Evolutionary conservation across 176 grass and related monocot genomes (phyloP), one percentile per base, ranked within the genome.

Genomic region (Musa acuminata): DNA sequence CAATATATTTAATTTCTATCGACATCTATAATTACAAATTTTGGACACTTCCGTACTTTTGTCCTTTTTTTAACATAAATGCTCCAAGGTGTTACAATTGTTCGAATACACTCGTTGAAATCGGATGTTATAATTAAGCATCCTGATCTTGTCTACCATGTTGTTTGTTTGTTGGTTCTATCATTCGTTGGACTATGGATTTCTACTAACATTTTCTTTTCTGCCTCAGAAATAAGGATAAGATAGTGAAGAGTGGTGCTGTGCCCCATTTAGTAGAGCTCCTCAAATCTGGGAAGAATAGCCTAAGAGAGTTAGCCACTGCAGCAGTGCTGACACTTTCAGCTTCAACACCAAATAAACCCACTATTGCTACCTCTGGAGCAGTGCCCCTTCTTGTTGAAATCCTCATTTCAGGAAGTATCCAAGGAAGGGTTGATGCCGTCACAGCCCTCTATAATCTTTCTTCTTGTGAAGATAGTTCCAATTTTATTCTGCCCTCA

Each of bases 361-460:
- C 55, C 51, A 51, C 78, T 2, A 52, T 80, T 26, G 49, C 49
- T 29, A 52, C 69, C 21, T 80, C 69, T 63, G 78, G 78, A 26
- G 78, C 78, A 64, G 69, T 80, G 27, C 78, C 78, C 8, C 55
- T 52, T 80, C 67, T 80, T 51, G 78, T 72, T 64, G 35, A 80
- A 13, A 80, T 72, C 35, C 78, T 80, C 6, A 64, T 19, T 26
- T 71, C 68, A 19, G 78, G 78, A 64, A 72, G 53, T 20, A 80
- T 80, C 22, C 78, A 80, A 63, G 78, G 78, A 80, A 72, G 60
- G 55, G 78, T 80, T 26, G 78, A 80, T 52, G 78, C 78, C 2
- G 78, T 80, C 68, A 80, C 69, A 26, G 68, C 78, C 3, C 35
- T 73, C 43, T 80, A 80, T 71, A 80, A 80, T 60, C 78, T 80